Conservation (phyloP, 2,329 filamentous ascomycete genomes). For the Gaeumannomyces tritici region DNA sequence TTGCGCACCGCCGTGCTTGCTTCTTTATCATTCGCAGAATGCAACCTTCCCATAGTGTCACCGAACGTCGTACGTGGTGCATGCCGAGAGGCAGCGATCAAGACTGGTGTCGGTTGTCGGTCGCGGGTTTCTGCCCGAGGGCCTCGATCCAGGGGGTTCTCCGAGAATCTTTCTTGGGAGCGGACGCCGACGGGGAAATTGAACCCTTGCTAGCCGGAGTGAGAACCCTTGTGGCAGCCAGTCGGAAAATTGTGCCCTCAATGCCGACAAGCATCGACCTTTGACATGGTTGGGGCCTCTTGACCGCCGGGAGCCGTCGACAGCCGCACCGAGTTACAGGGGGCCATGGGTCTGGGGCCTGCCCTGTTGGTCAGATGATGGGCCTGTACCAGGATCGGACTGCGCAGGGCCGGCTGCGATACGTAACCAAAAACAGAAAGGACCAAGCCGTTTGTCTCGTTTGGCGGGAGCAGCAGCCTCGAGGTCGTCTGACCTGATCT, state of each 20-base stretch:
- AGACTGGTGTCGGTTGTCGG: too few species aligned
- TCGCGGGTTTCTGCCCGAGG: background rate
- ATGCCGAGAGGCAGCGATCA: too few species aligned
- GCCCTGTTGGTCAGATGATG: background rate
- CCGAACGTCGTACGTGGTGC: too few species aligned
- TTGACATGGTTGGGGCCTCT: background rate
- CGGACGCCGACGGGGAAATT: background rate
- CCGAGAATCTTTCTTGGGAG: too few species aligned
- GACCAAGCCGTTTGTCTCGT: background rate
- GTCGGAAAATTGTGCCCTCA: background rate
- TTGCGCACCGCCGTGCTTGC: too few species aligned
- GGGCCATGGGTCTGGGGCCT: background rate
- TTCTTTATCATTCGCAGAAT: too few species aligned
- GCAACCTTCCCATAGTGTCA: too few species aligned
- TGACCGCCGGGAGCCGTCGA: background rate
- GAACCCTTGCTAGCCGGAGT: background rate
- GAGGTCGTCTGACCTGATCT: background rate
- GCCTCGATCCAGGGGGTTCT: background rate
- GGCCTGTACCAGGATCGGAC: background rate
- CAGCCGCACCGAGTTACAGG: background rate
- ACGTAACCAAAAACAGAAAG: background rate
- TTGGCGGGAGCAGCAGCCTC: background rate
- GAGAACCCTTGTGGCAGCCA: background rate
- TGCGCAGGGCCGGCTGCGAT: background rate
- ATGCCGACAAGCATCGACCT: background rate